phyloP scores from a whole-genome alignment of 2,329 filamentous ascomycete species.

The Aspergillus transmontanensis region DNA sequence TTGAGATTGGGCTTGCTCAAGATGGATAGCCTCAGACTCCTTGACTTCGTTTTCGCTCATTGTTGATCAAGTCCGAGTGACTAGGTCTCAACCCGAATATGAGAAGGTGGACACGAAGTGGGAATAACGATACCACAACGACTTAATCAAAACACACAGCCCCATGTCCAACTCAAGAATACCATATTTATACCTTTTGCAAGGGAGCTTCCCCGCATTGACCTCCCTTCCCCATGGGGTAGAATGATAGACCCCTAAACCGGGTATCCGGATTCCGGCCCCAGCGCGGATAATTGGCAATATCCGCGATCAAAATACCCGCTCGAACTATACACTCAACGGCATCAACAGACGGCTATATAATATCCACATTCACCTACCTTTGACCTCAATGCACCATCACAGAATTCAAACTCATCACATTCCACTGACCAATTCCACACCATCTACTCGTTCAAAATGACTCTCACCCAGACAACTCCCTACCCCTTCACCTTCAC shows the following conservation, averaged over 20 bases:
- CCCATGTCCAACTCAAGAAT: background rate
- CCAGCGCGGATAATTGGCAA: background rate
- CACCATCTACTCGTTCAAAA: background rate
- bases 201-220: background rate
- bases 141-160: background rate
- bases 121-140: no score
- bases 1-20: background rate
- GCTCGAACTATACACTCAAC: background rate
- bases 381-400: background rate
- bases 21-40: background rate
- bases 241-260: background rate
- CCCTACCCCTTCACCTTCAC: conserved; percentile 19
- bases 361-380: background rate
- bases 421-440: background rate
- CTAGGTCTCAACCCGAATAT: background rate
- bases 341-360: background rate
- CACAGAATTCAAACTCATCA: background rate
- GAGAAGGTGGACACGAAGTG: background rate
- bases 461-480: conserved; percentile 8
- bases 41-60: background rate
- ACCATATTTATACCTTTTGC: background rate
- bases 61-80: background rate
- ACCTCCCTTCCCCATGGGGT: background rate
- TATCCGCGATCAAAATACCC: background rate
- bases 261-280: background rate